Base-by-base conservation (phyloP, 2,329 filamentous ascomycete species). In the Venturia asperata region DNA sequence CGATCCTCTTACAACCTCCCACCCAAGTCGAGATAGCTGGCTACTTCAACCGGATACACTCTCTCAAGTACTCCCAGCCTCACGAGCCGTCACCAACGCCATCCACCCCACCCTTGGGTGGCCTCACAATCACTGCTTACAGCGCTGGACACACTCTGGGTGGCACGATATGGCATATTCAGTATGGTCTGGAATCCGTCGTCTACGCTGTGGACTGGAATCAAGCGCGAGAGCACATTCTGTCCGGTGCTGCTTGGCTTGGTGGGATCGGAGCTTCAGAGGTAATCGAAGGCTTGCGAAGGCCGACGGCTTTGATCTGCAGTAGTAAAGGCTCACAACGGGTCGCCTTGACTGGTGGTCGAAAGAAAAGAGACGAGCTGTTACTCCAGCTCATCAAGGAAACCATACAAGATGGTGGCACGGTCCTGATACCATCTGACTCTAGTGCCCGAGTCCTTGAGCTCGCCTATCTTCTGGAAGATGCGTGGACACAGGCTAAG, bases 201-300 rank as follows among this genome's bases (percentile, higher is more conserved):
- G 92, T 99, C 0, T 97, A 99, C 72, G 93, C 94, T 0, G 91
- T 97, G 21, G 93, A 97, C 73, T 99, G 94, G 94, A 97, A 97
- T 71, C 92, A 97, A 77, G 91, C 90, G n/a, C 86, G 91, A 70
- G 94, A 99, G 74, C 96, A 96, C 77, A 92, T 97, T 19, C 87
- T 96, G 67, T 87, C 93, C 0, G 93, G 93, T 68, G 94, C 94
- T 27, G 92, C 93, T 34, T 97, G 94, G 91, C 82, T 99, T 52
- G 90, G 91, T 6, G 87, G 87, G 27, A 90, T 88, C 39, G 90
- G 90, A 49, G 90, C 91, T 24, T 88, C 90, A 10, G 92, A 97
- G 73, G 91, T 99, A 24, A 92, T 96, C 65, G 94, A 99, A 76
- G 91, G 95, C 72, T 77, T 99, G 70, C 87, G 92, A 66, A 94